These are phyloP conservation scores for Aspergillus amoenus DNA, from an alignment of 2,329 filamentous ascomycete species.

Conservation along the genomic window DNA sequence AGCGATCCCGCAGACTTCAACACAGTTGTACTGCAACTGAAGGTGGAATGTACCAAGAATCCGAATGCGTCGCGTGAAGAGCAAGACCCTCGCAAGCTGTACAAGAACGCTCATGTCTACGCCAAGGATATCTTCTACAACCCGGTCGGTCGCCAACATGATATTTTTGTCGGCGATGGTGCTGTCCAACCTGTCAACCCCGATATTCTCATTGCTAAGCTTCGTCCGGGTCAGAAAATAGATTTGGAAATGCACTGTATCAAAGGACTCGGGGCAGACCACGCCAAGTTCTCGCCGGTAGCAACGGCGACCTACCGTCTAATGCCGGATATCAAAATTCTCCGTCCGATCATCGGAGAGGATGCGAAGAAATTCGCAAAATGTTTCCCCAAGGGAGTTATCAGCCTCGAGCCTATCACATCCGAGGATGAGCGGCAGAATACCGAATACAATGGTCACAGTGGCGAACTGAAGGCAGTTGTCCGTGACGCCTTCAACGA, in stretches of 20 bases:
- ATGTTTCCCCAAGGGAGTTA: conserved; percentile 89
- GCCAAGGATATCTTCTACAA: conserved; percentile 74
- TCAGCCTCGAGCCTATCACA: conserved; percentile 73
- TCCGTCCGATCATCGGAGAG: conserved; percentile 75
- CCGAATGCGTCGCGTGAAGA: conserved; percentile 68
- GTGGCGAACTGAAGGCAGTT: conserved; percentile 82
- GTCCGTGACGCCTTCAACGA: conserved; percentile 88
- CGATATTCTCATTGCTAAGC: conserved; percentile 89
- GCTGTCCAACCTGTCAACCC: conserved; percentile 79
- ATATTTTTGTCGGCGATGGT: conserved; percentile 66
- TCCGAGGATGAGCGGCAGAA: conserved; percentile 59
- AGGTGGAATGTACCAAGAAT: conserved; percentile 79
- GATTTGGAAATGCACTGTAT: conserved; percentile 87
- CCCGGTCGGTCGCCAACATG: conserved; percentile 69
- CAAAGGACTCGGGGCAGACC: conserved; percentile 90
- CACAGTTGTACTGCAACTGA: conserved; percentile 75
- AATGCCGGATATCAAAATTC: conserved; percentile 82
- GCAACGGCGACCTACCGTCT: conserved; percentile 92
- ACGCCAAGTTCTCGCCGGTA: conserved; percentile 96
- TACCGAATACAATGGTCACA: conserved; percentile 69
- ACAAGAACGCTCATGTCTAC: conserved; percentile 81
- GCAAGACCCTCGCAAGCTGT: conserved; percentile 79
- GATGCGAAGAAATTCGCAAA: conserved; percentile 86
- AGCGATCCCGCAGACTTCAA: conserved; percentile 71
- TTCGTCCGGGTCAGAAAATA: conserved; percentile 86